Base-by-base conservation (phyloP, 225 moss, liverwort and hornwort genomes). In the Pseudisothecium myosuroides region DNA sequence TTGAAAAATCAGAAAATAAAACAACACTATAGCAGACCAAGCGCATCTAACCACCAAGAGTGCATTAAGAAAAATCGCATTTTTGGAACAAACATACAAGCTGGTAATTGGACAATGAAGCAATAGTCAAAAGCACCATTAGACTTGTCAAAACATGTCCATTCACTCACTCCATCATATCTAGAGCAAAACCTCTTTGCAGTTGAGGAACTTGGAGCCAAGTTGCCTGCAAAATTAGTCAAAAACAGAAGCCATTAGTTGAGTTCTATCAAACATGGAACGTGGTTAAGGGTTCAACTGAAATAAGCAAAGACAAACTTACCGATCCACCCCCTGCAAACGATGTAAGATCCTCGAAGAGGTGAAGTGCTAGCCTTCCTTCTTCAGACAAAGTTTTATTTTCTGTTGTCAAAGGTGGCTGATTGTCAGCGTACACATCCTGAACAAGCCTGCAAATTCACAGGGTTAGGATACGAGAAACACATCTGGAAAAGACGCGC, bases 271-370 rank as follows among this genome's bases (percentile, higher is more conserved):
- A 80, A 88, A 29, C 83, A 67, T 12, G 49, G 61, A 45, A 89
- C 23, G 79, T 74, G 47, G 54, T 83, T 27, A 84, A 37, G 37
- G 36, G 80, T 69, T 69, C 56, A 71, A 84, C 39, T 83, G 36
- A 63, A 68, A 62, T 65, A 24, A 34, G 39, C 55, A 56, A 83
- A 79, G 37, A 41, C 39, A 80, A 32, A 60, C 79, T 80, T 90
- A 95, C 95, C 87, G 92, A 89, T 89, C 97, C 96, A 86, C 95
- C 97, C 49, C 99, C 96, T 28, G 99, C 96, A 91, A 97, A 95
- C 32, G 96, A 95, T 80, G 94, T 96, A 65, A 99, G 94, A 89
- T 99, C 99, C 83, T 99, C 97, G 45, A 99, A 94, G 90, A 99
- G 91, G 55, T 94, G 96, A 87, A 99, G 97, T 21, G 96, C 99